Evolutionary conservation across 371 early-diverging fungal species (phyloP), one percentile per base, ranked within the genome.

Genomic region (Encephalitozoon cuniculi): DNA sequence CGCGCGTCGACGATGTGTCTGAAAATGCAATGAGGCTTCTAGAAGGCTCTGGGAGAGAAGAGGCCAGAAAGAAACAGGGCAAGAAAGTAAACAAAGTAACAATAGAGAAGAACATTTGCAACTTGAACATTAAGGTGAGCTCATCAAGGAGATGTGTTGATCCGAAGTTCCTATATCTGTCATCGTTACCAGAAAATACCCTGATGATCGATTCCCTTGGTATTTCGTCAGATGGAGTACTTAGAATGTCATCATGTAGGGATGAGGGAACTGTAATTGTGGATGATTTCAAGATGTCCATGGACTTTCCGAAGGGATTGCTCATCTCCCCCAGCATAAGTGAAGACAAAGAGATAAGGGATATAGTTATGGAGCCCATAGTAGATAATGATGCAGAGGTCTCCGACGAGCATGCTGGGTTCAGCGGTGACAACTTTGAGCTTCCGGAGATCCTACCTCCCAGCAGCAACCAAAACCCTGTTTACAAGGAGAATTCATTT

Each of bases 1-100:
- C 94, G 6, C 89, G 99, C 49, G 96, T 98, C 3, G 97, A 98
- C 84, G 94, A 95, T 8, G 95, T 96, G 2, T 93, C 93, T 8
- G 88, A 91, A 8, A 96, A 95, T 80, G 92, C 97, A 4, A 91
- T 90, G 25, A 91, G 91, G 81, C 88, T 98, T 28, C 46, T 83
- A 26, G 81, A 80, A 28, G 70, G 71, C 40, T 68, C 80, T n/a
- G 71, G 72, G 37, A 43, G 74, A 41, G 76, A 77, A 30, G 79
- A 80, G 39, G 64, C 66, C 8, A 75, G 71, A 43, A 75, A 79
- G 55, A 72, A 67, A 25, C 8, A 39, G 0, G 12, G 0, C 8
- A 65, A 53, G 43, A 72, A 66, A 30, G 66, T 76, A 65, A 55
- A 54, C 15, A 39, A 53, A 66, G 43, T 41, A 18, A 77, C 76